Base-by-base conservation (phyloP, 495 filamentous ascomycete species). In the Aspergillus saccharolyticus region DNA sequence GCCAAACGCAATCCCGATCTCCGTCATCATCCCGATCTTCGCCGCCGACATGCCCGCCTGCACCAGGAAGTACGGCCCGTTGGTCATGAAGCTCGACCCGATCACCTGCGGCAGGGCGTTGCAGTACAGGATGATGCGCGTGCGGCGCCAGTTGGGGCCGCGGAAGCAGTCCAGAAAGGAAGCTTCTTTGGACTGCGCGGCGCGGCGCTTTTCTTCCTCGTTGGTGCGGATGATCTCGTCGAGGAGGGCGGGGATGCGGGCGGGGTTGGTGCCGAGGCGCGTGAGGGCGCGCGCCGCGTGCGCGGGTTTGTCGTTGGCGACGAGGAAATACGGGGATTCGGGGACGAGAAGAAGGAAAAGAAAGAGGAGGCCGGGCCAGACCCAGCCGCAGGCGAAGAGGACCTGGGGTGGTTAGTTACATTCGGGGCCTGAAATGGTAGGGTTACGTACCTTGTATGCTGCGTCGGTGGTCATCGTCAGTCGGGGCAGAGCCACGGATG, bases 121-220 rank as follows among this genome's bases (percentile, higher is more conserved):
- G 49, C 58, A 61, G 22, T 61, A 59, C 19, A 69, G 49, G 3
- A 65, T 60, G 39, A 71, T 67, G n/a, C 68, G 54, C 6, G 68
- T 71, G 39, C 68, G 68, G 12, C 68, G 68, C 56, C 60, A 63
- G 55, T 71, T 66, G 4, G 56, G 57, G 22, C 64, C 58, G 6
- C 56, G 56, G 57, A 71, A 71, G 46, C 62, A 66, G 9, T 71
- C 68, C 3, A 58, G 17, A 44, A 63, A 68, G 20, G 42, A 54
- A 19, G 56, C 24, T 1, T 43, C 50, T 12, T 52, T n/a, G 20
- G 61, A 44, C 0, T n/a, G 46, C 21, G 18, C 28, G 15, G 19
- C 20, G 20, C 53, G 44, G 16, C 33, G 53, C 16, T 18, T 14
- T 18, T 57, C 55, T 7, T 24, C 47, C 5, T 24, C 30, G 20